Evolutionary conservation across 1,284 basidiomycete genomes (phyloP).

Genomic region (Athelia psychrophila): DNA sequence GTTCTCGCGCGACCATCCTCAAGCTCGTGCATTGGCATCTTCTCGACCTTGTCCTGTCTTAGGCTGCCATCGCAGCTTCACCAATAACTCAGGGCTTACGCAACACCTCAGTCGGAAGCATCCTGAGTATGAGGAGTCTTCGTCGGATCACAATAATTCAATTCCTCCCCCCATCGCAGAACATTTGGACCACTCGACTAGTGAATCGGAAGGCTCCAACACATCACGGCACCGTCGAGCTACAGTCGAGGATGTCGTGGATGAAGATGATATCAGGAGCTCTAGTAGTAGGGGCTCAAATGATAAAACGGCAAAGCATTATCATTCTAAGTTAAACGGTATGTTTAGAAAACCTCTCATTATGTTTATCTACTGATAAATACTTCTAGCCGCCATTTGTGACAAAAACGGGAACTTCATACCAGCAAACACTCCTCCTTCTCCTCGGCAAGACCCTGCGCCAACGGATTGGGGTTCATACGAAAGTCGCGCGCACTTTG

Average conservation of each 20-base stretch:
- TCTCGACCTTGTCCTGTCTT: no score
- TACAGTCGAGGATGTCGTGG: neutral
- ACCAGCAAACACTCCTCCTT: constrained; percentile 6
- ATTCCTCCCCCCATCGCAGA: neutral
- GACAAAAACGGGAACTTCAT: constrained; percentile 8
- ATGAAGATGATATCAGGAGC: neutral
- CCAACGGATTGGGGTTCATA: constrained; percentile 16
- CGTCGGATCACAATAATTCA: no score
- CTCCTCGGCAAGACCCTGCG: constrained; percentile 4
- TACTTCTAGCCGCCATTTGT: neutral
- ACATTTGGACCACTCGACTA: no score
- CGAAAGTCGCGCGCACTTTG: constrained; percentile 11
- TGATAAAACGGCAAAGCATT: neutral
- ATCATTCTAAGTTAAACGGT: neutral
- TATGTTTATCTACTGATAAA: neutral
- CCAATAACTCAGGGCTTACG: neutral
- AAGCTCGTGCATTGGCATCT: no score
- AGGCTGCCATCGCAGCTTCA: neutral
- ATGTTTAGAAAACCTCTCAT: neutral
- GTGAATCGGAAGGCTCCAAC: neutral
- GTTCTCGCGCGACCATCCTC: no score
- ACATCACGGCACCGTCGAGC: neutral
- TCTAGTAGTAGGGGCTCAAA: no score
- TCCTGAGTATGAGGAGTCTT: neutral
- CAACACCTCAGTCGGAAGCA: neutral